phyloP scores from a whole-genome alignment of 2,329 filamentous ascomycete species.

The Aspergillus candidus region DNA sequence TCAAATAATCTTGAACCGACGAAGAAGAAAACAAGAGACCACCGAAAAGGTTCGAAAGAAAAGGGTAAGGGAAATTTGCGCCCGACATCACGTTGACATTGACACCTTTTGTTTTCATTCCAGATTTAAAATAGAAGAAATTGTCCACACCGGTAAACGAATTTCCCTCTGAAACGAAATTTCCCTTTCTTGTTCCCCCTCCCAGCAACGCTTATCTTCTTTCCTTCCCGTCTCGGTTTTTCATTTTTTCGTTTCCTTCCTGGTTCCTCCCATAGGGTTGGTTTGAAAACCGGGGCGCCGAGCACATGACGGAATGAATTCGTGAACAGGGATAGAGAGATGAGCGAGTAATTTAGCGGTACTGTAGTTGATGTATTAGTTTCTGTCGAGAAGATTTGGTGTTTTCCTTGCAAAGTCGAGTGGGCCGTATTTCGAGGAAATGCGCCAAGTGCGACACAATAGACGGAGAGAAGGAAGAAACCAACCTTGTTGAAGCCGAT shows the following conservation, averaged over 20 bases:
- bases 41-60: too few species aligned
- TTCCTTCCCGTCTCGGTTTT: slow-evolving; percentile 13
- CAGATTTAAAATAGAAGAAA: slow-evolving; percentile 12
- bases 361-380: slow-evolving; percentile 17
- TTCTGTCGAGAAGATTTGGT: neutral
- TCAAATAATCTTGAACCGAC: slow-evolving; percentile 9
- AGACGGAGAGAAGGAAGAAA: slow-evolving; percentile 19
- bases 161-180: too few species aligned
- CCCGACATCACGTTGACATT: slow-evolving; percentile 17
- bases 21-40: slow-evolving; percentile 18
- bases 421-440: neutral
- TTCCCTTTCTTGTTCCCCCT: too few species aligned
- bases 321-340: slow-evolving; percentile 27
- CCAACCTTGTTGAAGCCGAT: slow-evolving; percentile 64
- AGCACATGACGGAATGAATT: slow-evolving; percentile 25
- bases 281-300: slow-evolving; percentile 19
- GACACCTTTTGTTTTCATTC: slow-evolving; percentile 18
- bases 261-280: slow-evolving; percentile 4
- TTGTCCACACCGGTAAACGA: slow-evolving; percentile 23
- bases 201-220: slow-evolving; percentile 13
- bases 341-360: slow-evolving; percentile 29
- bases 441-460: neutral
- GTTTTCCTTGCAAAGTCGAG: neutral
- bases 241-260: slow-evolving; percentile 15
- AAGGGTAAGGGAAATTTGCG: too few species aligned